Conservation (phyloP, 805 yeast species). For the Metschnikowia cerradonensis region DNA sequence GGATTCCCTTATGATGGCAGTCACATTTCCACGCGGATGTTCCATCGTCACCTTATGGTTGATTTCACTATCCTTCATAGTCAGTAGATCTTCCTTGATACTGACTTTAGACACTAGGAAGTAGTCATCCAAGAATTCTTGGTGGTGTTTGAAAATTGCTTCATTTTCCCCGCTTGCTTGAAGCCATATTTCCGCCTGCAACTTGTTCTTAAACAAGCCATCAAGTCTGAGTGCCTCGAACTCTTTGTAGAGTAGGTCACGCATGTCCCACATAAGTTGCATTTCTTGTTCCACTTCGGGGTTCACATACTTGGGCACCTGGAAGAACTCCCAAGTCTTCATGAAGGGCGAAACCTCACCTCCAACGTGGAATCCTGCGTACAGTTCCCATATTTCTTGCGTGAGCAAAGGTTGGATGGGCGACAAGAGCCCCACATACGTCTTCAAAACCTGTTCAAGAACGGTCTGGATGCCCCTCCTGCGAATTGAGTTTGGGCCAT, state of each 20-base stretch:
- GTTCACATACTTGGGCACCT: slow-evolving; percentile 35
- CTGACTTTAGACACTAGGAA: slow-evolving; percentile 60
- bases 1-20: slow-evolving; percentile 43
- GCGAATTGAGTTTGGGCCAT: slow-evolving; percentile 39
- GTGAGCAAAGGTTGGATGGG: slow-evolving; percentile 82
- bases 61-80: neutral
- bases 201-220: slow-evolving; percentile 51
- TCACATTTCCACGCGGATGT: slow-evolving; percentile 21
- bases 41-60: slow-evolving; percentile 1
- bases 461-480: slow-evolving; percentile 68
- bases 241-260: slow-evolving; percentile 45
- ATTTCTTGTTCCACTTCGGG: slow-evolving; percentile 41
- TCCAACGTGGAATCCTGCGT: slow-evolving; percentile 19
- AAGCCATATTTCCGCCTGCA: slow-evolving; percentile 50
- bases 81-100: neutral
- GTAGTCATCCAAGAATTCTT: slow-evolving; percentile 34
- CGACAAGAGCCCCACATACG: slow-evolving; percentile 63
- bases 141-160: slow-evolving; percentile 20
- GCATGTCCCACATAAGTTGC: slow-evolving; percentile 41
- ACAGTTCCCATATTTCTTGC: slow-evolving; percentile 81
- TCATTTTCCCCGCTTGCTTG: slow-evolving; percentile 9
- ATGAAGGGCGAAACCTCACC: slow-evolving; percentile 14
- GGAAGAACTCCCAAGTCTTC: slow-evolving; percentile 19
- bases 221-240: slow-evolving; percentile 55
- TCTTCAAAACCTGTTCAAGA: slow-evolving; percentile 51